These are phyloP conservation scores for Leucaena leucocephala DNA, from an alignment of 306 rosid species.

Conservation along the genomic window DNA sequence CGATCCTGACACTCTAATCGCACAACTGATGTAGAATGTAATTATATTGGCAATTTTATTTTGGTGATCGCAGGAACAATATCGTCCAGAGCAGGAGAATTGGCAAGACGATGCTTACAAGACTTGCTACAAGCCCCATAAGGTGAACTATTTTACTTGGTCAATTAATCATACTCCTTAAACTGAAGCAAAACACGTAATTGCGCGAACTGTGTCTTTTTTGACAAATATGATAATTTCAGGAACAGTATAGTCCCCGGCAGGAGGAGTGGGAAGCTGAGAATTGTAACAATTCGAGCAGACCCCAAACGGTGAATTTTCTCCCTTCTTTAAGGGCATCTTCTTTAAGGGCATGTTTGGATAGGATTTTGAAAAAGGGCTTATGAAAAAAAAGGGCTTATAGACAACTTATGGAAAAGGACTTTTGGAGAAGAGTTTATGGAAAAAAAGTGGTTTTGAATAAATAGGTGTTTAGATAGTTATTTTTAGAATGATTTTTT, in stretches of 20 bases:
- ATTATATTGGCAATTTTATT: not conserved
- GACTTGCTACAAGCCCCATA: slow-evolving; percentile 23
- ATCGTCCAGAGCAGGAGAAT: slow-evolving; percentile 39
- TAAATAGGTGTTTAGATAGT: no score
- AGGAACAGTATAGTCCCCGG: not conserved
- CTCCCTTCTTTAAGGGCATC: not conserved
- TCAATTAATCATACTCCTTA: not conserved
- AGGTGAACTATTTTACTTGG: slow-evolving; percentile 28
- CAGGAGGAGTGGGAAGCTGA: slow-evolving; percentile 13
- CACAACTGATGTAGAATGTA: not conserved
- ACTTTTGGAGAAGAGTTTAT: no score
- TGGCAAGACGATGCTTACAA: slow-evolving; percentile 26
- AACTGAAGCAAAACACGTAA: not conserved
- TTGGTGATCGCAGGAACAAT: slow-evolving; percentile 33
- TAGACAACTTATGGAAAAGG: no score
- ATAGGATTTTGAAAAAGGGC: no score
- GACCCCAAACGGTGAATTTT: slow-evolving; percentile 23
- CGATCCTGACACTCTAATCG: not conserved
- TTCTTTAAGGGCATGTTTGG: not conserved
- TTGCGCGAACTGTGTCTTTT: not conserved
- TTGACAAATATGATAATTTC: not conserved
- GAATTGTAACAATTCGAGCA: not conserved
- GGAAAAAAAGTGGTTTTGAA: no score
- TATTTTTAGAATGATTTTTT: no score
- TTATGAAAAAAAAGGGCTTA: no score